Evolutionary conservation across 2,329 filamentous ascomycete species (phyloP).

Genomic region (Didymella glomerata): DNA sequence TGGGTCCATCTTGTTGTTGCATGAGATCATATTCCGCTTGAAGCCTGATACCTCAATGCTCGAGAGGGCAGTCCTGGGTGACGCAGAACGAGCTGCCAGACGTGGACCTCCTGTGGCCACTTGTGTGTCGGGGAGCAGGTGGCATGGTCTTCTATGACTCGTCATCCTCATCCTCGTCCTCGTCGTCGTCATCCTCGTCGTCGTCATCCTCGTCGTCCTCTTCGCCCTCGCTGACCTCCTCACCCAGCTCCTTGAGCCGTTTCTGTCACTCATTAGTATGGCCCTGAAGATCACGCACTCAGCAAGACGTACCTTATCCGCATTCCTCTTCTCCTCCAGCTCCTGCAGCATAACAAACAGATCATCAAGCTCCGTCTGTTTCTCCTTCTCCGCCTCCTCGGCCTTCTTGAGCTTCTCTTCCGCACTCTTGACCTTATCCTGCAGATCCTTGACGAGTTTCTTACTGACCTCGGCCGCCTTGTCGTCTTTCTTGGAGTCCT

Average conservation of each 20-base stretch:
- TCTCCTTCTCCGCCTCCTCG: conserved; percentile 50
- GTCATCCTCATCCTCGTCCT: conserved; percentile 18
- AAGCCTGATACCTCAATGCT: neutral
- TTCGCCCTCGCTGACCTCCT: conserved; percentile 55
- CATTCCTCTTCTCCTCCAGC: conserved; percentile 56
- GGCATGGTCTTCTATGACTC: neutral
- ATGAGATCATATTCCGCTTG: no score
- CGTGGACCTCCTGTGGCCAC: neutral
- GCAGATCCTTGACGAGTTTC: conserved; percentile 54
- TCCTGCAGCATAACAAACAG: conserved; percentile 59
- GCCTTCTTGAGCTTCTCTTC: conserved; percentile 49
- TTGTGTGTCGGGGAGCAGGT: neutral
- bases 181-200: conserved; percentile 38
- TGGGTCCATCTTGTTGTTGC: no score
- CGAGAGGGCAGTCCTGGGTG: neutral
- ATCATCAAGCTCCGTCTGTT: conserved; percentile 58
- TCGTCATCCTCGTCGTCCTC: conserved; percentile 51
- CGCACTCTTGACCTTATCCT: conserved; percentile 39
- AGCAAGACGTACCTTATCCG: conserved; percentile 46
- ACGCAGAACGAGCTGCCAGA: no score
- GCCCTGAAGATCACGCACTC: fast-evolving
- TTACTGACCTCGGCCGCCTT: conserved; percentile 52
- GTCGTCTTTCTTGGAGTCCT: conserved; percentile 44
- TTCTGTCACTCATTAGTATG: conserved; percentile 47
- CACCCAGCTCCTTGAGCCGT: conserved; percentile 57